Evolutionary conservation across 441 rosid genomes (phyloP), one percentile per base, ranked within the genome.

Genomic region (Jatropha podagrica): DNA sequence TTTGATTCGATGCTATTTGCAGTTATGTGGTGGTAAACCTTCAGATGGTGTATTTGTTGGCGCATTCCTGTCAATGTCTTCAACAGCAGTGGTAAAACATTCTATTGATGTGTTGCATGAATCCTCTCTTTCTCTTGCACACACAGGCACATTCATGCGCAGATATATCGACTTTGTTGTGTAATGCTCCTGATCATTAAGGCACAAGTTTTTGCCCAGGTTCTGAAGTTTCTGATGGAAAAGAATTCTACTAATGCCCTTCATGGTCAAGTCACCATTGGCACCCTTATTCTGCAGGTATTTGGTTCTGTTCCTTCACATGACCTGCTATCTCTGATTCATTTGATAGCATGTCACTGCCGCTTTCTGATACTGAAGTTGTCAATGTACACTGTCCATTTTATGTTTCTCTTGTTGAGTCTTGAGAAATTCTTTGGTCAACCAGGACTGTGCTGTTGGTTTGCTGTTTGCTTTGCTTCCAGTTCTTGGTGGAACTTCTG

Each of bases 381-480:
- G n/a, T 60, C n/a, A 13, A 68, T 73, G 7, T 65, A 48, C 52
- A n/a, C n/a, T 55, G 40, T 49, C 9, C 37, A 3, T 72, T 51
- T 20, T 18, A 17, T 64, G 68, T 55, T 74, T 26, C 71, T 62
- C 71, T 60, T 71, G 37, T n/a, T 27, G 7, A 60, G 27, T 56
- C 8, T 71, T 73, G 77, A 74, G 69, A 76, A 56, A 56, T 62
- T 51, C 63, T 71, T 74, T 65, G 51, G 26, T 68, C 69, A 79
- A 8, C 63, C 85, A 85, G 98, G 98, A 95, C 66, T 95, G 97
- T 84, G 97, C 97, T 59, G 97, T 92, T 77, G 98, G 97, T 61
- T 90, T 95, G 91, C 85, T 95, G 74, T 95, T 92, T 86, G 98
- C 98, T 83, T 85, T 95, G 82, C 98, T 95, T 73, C 97, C 97